Evolutionary conservation across 495 filamentous ascomycete genomes (phyloP), one percentile per base, ranked within the genome.

Genomic region (Thermochaetoides thermophila): DNA sequence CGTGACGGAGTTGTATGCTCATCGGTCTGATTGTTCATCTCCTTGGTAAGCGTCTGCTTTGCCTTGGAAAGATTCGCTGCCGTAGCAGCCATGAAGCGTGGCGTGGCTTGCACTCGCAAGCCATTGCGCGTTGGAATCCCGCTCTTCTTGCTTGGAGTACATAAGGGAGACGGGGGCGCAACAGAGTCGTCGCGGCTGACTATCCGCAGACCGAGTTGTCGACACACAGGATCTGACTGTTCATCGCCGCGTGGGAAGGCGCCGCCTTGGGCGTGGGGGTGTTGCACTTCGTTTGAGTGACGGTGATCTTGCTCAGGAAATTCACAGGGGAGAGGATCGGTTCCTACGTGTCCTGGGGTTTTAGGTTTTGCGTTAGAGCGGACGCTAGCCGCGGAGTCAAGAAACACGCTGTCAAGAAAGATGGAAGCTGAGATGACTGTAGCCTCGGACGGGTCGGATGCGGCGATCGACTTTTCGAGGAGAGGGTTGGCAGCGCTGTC

Each of bases 401-500:
- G 66, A 39, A 82, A 92, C 13, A 86, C 69, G 10, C 63, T 74
- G 36, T 94, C 86, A 32, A 94, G 67, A 52, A 91, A 95, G 9
- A 66, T 56, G 1, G 74, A 62, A 5, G 85, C 84, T 2, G 81
- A 63, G 39, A 81, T 70, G n/a, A 97, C 58, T 34, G 79, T 69
- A 13, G 81, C 81, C 55, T 97, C 89, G 3, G 84, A 86, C 3
- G 76, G 57, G 52, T 96, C 89, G 11, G 78, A 73, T 3, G 76
- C 69, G 25, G 66, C 66, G 16, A 95, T 65, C 11, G 83, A 82
- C 3, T 76, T 61, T 34, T 84, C 71, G 29, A 81, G 63, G 11
- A 67, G 59, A 7, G 72, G 68, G 13, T 64, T 66, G 16, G 71
- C 69, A 17, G 60, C 63, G 27, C 60, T 64, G 35, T 80, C 70